These are phyloP conservation scores for Ceratocystis alfenasii DNA, from an alignment of 2,329 filamentous ascomycete species.

Conservation along the genomic window DNA sequence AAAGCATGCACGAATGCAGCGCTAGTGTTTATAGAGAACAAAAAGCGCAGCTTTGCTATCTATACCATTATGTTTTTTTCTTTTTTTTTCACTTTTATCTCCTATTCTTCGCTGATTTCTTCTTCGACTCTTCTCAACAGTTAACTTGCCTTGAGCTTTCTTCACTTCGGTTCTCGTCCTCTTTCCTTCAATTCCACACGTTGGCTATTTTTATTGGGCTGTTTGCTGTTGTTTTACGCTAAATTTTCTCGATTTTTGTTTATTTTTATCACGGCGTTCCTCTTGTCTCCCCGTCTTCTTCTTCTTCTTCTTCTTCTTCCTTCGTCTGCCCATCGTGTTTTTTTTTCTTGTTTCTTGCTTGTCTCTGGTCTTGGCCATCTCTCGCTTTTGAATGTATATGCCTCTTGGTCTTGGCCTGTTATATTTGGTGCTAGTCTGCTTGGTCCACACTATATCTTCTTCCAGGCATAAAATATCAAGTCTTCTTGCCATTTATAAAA, in stretches of 20 bases:
- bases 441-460: too few species aligned
- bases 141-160: background rate
- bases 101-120: background rate
- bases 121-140: background rate
- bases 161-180: background rate
- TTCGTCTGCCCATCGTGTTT: background rate
- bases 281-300: background rate
- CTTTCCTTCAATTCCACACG: background rate
- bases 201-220: background rate
- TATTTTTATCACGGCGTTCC: background rate
- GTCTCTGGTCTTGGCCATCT: background rate
- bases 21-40: too few species aligned
- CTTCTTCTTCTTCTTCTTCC: background rate
- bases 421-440: too few species aligned
- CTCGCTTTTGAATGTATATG: too few species aligned
- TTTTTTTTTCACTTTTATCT: background rate
- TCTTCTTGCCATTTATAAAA: too few species aligned
- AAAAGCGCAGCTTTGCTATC: background rate
- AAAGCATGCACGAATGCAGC: background rate
- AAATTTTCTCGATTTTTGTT: background rate
- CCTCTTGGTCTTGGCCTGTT: background rate
- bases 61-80: background rate
- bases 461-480: too few species aligned
- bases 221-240: background rate
- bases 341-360: background rate